Evolutionary conservation across 352 stramenopile genomes (phyloP), one percentile per base, ranked within the genome.

Genomic region (Phytopythium ostracodes): DNA sequence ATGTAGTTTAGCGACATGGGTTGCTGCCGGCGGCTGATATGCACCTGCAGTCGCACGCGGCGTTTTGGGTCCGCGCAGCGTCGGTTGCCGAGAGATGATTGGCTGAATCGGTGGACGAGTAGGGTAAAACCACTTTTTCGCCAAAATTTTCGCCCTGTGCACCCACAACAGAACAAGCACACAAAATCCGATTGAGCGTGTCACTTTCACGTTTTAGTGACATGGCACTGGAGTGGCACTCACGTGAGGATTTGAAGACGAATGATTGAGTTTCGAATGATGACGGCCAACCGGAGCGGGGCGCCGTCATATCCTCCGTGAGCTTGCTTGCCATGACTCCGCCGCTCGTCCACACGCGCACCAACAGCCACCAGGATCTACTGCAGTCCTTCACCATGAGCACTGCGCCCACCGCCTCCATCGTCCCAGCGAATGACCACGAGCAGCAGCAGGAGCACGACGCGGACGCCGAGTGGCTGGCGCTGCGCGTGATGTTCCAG

Each of bases 401-500:
- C 8, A 12, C 20, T 15, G n/a, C n/a, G 43, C 17, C 43, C 9
- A 14, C 43, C 1, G n/a, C 2, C 7, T 8, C 43, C 20, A 24
- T n/a, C 49, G 49, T 15, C 4, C 14, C 10, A 2, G 22, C 22
- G 1, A 11, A 33, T 8, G 10, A 38, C 25, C 10, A 15, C 25
- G 27, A 52, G 20, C 9, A 31, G 9, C n/a, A 52, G 15, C n/a
- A 52, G 15, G 51, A 49, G 10, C 42, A 62, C 17, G 38, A 70
- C 50, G 24, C 27, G 29, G 60, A 65, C 44, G 25, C 53, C 44
- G 63, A 25, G 25, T 87, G 77, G 77, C 47, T 76, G 25, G 66
- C 71, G 40, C 66, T 87, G 15, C 22, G 55, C 9, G 33, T 77
- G 24, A 75, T 68, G 31, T 84, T 77, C 46, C 36, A 61, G 54